Conservation (phyloP, 768 basidiomycete genomes). For the Podaxis sp. region DNA sequence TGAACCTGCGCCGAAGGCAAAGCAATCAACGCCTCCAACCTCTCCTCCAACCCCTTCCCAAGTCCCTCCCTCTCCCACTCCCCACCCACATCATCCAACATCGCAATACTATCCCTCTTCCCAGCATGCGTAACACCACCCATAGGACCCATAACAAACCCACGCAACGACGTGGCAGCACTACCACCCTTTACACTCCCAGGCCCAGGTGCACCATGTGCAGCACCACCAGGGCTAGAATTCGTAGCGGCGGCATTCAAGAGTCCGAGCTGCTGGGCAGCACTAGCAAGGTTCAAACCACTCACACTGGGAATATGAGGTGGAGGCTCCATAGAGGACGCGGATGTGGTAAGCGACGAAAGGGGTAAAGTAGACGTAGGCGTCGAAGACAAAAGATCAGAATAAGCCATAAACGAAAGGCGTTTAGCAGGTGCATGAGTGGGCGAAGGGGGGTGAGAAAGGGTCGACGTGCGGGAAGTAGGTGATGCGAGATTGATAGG, state of each 20-base stretch:
- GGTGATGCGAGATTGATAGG: not conserved
- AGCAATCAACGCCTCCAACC: conserved; percentile 45
- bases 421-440: conserved; percentile 53
- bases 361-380: conserved; percentile 71
- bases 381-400: conserved; percentile 75
- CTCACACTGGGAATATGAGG: conserved; percentile 70
- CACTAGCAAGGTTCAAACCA: conserved; percentile 28
- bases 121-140: conserved; percentile 25
- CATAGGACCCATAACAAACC: conserved; percentile 9
- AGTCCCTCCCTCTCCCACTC: conserved; percentile 89
- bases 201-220: not conserved
- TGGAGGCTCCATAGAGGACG: conserved; percentile 52
- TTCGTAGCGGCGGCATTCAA: not conserved
- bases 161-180: not conserved
- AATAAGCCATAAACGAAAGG: conserved; percentile 86
- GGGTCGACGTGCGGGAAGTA: conserved; percentile 18
- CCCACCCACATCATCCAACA: conserved; percentile 66
- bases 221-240: conserved; percentile 10
- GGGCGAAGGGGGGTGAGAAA: conserved; percentile 36
- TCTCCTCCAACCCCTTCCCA: conserved; percentile 78
- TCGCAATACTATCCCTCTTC: conserved; percentile 32
- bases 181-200: not conserved
- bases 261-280: not conserved
- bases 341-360: conserved; percentile 65
- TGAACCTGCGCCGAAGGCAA: not conserved